A percentile compares a stretch with the other conserved stretches of the same genome.
Evolutionary conservation across 352 stramenopile genomes (phyloP).

Genomic region (Phytophthora vignae): DNA sequence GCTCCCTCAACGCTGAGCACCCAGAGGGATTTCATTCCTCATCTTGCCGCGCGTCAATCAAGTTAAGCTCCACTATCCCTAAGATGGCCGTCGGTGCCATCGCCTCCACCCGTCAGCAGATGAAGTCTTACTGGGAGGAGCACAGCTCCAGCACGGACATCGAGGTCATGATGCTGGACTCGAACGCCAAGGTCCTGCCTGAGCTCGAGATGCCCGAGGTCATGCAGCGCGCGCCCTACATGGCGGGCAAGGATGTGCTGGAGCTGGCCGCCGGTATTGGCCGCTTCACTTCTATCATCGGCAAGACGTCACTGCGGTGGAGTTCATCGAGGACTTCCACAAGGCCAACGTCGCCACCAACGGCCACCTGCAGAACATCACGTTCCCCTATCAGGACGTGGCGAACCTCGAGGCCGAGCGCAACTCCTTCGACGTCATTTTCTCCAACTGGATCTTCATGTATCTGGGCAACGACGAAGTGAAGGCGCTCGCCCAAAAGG

Average conservation of each 20-base stretch:
- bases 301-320: conserved; percentile 61
- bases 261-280: conserved; percentile 74
- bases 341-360: conserved; percentile 62
- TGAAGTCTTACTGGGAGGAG: conserved; percentile 87
- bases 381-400: conserved; percentile 75
- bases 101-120: conserved; percentile 59
- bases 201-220: conserved; percentile 84
- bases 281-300: conserved; percentile 71
- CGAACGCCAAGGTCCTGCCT: conserved; percentile 77
- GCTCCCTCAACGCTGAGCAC: too few species aligned
- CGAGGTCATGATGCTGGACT: conserved; percentile 89
- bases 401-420: conserved; percentile 63
- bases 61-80: not conserved
- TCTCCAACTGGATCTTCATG: conserved; percentile 86
- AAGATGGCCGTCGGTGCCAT: conserved; percentile 56
- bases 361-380: conserved; percentile 62
- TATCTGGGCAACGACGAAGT: conserved; percentile 73
- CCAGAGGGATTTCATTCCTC: conserved; percentile 13
- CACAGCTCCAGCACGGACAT: conserved; percentile 68
- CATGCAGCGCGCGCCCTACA: conserved; percentile 66
- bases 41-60: conserved; percentile 22
- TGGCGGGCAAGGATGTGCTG: conserved; percentile 70
- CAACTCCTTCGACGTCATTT: conserved; percentile 75
- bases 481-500: conserved; percentile 59
- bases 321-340: conserved; percentile 87